Evolutionary conservation across 345 rosid genomes (phyloP), one percentile per base, ranked within the genome.

Genomic region (Eucalyptus regnans): DNA sequence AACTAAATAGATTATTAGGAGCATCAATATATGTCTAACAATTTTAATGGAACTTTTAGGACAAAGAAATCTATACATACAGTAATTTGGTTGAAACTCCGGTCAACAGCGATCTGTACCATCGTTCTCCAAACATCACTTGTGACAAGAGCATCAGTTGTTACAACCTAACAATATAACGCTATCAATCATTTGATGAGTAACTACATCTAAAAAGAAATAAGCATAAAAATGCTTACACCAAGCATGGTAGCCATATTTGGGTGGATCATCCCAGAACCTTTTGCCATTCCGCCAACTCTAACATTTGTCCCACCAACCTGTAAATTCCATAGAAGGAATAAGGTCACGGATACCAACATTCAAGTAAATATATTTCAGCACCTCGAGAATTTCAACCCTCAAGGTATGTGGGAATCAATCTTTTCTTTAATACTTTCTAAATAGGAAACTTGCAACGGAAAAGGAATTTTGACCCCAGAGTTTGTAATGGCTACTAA

Each of bases 241-340:
- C 99, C 98, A 87, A 98, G 94, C 98, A 97, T 91, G 87, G 98
- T 98, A 66, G 98, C 99, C 99, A 98, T 96, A 90, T 98, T 96
- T 85, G 99, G 99, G 90, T 96, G 99, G 90, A 98, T 97, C 99
- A 98, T 98, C 81, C 99, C 99, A 46, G 99, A 98, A 91, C 99
- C 99, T 90, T 97, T 98, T 41, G 98, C 98, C 96, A 98, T 98
- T 90, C 99, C 99, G 12, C 99, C 99, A 90, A 98, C 91, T 89
- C 94, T 91, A 90, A 97, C 88, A 37, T 86, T 91, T 51, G 92
- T 93, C 58, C 94, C 98, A 88, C 99, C 98, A 83, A 95, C 96
- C 99, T 97, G 94, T 79, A 86, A 16, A 90, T 90, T 80, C 33
- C 86, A 92, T 49, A 90, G 50, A 83, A 52, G 87, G 33, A 71